Evolutionary conservation across 805 yeast genomes (phyloP).

Genomic region (Candida adriatica): DNA sequence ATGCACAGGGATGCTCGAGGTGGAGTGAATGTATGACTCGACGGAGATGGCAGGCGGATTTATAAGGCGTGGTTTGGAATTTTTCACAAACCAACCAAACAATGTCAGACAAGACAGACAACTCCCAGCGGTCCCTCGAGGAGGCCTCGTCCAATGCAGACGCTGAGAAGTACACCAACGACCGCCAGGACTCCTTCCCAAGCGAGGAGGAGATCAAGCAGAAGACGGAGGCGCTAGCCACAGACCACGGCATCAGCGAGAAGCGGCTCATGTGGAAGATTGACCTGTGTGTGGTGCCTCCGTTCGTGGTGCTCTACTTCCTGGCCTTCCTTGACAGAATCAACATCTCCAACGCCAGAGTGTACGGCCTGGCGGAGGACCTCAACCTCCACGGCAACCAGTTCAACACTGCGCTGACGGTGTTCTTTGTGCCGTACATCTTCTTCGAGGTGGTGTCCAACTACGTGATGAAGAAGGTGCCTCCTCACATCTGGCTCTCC

Average conservation of each 20-base stretch:
- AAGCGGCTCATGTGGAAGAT: constrained; percentile 47
- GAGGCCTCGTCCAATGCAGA: no score
- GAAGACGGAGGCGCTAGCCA: constrained; percentile 32
- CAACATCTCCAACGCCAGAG: constrained; percentile 74
- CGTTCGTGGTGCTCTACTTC: constrained; percentile 69
- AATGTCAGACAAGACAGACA: no score
- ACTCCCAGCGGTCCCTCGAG: no score
- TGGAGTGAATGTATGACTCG: no score
- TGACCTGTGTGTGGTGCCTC: constrained; percentile 60
- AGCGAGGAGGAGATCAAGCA: constrained; percentile 14
- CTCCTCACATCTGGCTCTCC: constrained; percentile 33
- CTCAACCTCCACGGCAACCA: constrained; percentile 40
- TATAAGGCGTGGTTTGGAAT: no score
- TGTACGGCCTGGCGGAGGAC: constrained; percentile 58
- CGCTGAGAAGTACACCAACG: no score
- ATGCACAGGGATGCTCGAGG: no score
- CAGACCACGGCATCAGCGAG: constrained; percentile 44
- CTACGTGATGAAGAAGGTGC: constrained; percentile 31
- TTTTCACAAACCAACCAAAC: no score
- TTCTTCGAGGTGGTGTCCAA: constrained; percentile 33
- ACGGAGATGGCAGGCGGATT: no score
- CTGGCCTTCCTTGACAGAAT: constrained; percentile 77
- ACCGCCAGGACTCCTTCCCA: constrained; percentile 10
- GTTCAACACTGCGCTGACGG: constrained; percentile 38
- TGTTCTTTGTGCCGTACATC: constrained; percentile 41